Percentiles rank a stretch among this genome's conserved stretches.
Evolutionary conservation across 768 basidiomycete genomes (phyloP).

Genomic region (Chlorophyllum brunneum): DNA sequence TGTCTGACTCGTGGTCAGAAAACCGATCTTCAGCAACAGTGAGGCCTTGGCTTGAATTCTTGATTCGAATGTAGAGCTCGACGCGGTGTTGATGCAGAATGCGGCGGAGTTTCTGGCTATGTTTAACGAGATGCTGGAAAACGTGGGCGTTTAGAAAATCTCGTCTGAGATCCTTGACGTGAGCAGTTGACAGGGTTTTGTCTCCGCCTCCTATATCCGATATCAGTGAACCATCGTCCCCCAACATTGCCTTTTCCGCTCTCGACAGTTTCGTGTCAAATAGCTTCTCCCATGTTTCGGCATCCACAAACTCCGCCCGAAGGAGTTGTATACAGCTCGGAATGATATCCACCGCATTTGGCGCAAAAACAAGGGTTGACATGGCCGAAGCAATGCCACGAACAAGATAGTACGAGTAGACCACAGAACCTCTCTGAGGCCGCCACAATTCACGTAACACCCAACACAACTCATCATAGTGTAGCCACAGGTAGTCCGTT

Average conservation of each 20-base stretch:
- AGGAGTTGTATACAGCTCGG: not conserved
- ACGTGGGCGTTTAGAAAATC: constrained; percentile 9
- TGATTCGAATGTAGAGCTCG: constrained; percentile 10
- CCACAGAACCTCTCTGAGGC: not conserved
- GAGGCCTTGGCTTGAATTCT: not conserved
- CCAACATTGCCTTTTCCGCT: not conserved
- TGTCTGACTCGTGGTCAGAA: not conserved
- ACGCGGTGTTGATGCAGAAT: constrained; percentile 1
- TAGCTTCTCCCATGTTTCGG: not conserved
- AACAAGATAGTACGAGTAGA: constrained; percentile 3
- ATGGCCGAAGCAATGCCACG: constrained; percentile 2
- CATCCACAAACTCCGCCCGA: not conserved
- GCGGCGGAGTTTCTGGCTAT: constrained; percentile 8
- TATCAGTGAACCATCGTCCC: not conserved
- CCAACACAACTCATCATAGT: not conserved
- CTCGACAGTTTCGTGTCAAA: not conserved
- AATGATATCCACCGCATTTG: not conserved
- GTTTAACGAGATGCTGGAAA: constrained; percentile 7
- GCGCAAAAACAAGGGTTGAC: not conserved
- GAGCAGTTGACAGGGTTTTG: not conserved
- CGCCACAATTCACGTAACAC: not conserved
- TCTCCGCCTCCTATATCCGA: not conserved
- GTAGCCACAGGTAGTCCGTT: not conserved
- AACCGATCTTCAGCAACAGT: not conserved
- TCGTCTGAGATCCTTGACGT: constrained; percentile 28